A percentile compares a stretch with the other conserved stretches of the same genome.
phyloP scores from a whole-genome alignment of 371 early-diverging fungal genomes.

The Mucor irregularis region DNA sequence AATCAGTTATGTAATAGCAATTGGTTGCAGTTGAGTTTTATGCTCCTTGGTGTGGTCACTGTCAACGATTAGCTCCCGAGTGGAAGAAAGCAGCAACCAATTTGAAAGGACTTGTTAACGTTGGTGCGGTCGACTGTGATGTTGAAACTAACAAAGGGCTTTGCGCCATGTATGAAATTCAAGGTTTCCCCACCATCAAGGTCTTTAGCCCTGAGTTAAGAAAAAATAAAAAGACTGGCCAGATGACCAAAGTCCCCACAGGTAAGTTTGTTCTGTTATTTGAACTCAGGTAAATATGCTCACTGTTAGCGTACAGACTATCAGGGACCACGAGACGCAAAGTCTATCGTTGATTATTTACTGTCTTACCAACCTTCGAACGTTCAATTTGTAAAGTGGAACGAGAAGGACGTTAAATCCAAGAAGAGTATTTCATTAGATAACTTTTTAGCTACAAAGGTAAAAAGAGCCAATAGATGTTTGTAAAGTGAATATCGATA shows the following conservation, averaged over 20 bases:
- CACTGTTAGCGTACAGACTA: conserved; percentile 60
- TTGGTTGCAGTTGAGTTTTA: conserved; percentile 85
- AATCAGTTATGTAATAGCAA: conserved; percentile 48
- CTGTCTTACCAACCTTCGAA: conserved; percentile 61
- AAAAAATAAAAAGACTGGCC: conserved; percentile 53
- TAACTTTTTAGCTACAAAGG: conserved; percentile 53
- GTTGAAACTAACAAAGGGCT: conserved; percentile 70
- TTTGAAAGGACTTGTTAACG: conserved; percentile 76
- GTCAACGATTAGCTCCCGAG: conserved; percentile 82
- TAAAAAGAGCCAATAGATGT: conserved; percentile 16
- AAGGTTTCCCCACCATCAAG: conserved; percentile 96
- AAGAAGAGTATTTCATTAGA: conserved; percentile 57
- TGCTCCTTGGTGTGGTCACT: conserved; percentile 96
- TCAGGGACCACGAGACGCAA: conserved; percentile 79
- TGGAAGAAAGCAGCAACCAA: conserved; percentile 87
- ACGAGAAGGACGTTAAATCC: conserved; percentile 50
- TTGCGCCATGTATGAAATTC: conserved; percentile 76
- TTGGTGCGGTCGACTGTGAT: conserved; percentile 92
- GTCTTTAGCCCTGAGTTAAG: conserved; percentile 62
- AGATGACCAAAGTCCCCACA: conserved; percentile 48
- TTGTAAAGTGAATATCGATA: neutral
- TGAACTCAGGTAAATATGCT: neutral
- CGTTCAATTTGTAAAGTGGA: conserved; percentile 52
- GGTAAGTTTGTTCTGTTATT: conserved; percentile 23
- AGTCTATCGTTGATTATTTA: conserved; percentile 72